Evolutionary conservation across 2,329 filamentous ascomycete species (phyloP), one percentile per base, ranked within the genome.

Genomic region (Neodidymelliopsis sp.): DNA sequence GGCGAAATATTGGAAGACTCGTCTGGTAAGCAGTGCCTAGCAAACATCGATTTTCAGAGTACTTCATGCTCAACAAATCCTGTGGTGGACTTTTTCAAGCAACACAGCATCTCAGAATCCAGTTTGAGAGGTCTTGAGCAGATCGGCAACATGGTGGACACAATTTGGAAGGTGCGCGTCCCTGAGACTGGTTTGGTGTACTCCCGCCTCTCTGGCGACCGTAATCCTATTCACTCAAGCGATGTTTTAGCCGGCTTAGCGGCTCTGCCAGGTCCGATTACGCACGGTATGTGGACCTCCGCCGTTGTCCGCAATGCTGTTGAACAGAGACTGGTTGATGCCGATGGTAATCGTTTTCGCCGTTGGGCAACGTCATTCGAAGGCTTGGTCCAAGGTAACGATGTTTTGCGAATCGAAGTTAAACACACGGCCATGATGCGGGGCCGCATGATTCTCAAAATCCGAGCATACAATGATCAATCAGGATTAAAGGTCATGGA

Each of bases 221-320:
- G 59, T 59, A 77, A 77, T 48, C 75, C 75, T 0, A 75, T 77
- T 35, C 74, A 77, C 46, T 59, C 67, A 2, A 75, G 71, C 2
- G 60, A 56, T 6, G 48, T 65, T 11, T 74, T 77, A 42, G 67
- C 74, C 1, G 31, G 52, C 11, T 69, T 63, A 10, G 74, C 66
- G 13, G 61, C 65, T 13, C 62, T 76, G 6, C 74, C 74, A 4
- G 70, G 70, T 12, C 67, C 70, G 2, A 74, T 77, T 24, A 72
- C 67, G 11, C 75, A 77, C 53, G 75, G 75, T 44, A 77, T 77
- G 74, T 69, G 71, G 41, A 70, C 62, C 11, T 63, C 59, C 13
- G 69, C 70, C 2, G 60, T 60, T 7, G 64, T 72, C 4, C 63
- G 72, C 6, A 51, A 49, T 4, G 48, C 70, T 1, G 39, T 71